Evolutionary conservation across 176 grass and related monocot genomes (phyloP), one percentile per base, ranked within the genome.

Genomic region (Chrysopogon serrulatus): DNA sequence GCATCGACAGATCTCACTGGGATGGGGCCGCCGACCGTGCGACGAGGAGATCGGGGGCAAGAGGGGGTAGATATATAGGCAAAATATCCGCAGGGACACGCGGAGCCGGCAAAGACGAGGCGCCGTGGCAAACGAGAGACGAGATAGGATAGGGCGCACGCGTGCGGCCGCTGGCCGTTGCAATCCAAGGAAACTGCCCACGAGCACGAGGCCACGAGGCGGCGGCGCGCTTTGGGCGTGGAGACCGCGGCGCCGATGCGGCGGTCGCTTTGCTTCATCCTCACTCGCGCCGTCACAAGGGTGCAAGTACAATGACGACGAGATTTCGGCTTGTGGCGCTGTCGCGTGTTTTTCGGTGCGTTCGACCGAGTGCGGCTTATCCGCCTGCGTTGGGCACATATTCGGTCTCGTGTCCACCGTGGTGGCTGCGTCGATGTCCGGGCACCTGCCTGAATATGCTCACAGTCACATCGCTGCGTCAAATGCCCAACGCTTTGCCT

Each of bases 41-140:
- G 18, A 56, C 61, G 45, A 81, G 27, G 26, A 27, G 3, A 19
- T 6, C 11, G 3, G 24, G 37, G 8, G 5, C 6, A 27, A 19
- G 2, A 7, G 4, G 4, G 4, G 21, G 17, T 9, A 36, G 53
- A 68, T 48, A 37, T 24, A 17, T 59, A 19, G 42, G 39, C 45
- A 3, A 23, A 28, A 32, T 28, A 2, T 4, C 0, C 19, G 33
- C 8, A 74, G 18, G 3, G 78, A 13, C 35, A 10, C 56, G 77
- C 24, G 59, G 39, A 23, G 65, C n/a, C 42, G 36, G 35, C 33
- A 19, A 57, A 44, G 85, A 76, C 77, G 44, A 53, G 68, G 56
- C 24, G 65, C 42, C 77, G 77, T 74, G 59, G 69, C 44, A 18
- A 73, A 66, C 77, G 32, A 67, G 32, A 67, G 84, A 72, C 32